Evolutionary conservation across 2,329 filamentous ascomycete species (phyloP), one percentile per base, ranked within the genome.

Genomic region (Meredithiella fracta): DNA sequence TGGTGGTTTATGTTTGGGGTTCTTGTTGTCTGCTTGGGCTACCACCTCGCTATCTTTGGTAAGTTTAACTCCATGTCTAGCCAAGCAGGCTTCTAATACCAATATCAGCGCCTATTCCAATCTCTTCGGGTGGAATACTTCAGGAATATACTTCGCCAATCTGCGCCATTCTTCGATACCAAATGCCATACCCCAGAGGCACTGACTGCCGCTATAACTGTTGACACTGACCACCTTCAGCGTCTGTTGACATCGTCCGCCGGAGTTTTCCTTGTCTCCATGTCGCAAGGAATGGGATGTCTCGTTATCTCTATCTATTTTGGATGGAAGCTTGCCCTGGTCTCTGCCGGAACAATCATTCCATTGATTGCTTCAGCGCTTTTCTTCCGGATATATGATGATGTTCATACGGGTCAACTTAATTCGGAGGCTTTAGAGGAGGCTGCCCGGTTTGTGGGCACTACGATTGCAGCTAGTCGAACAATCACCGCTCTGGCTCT

Each of bases 321-420:
- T 38, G 66, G 64, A 0, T 70, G 68, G 68, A 69, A 70, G 49
- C 62, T 71, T 1, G 65, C 64, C 2, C 51, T 70, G 14, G 63
- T 70, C 3, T 67, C 70, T 2, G 67, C 67, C 51, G 69, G 63
- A 51, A 63, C 65, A 1, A 65, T 64, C 1, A 59, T 71, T 34
- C 69, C 69, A 0, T 54, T 67, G 2, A 64, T 69, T 56, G 49
- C 70, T 1, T 59, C 57, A 1, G 62, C 70, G 0, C 69, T 70
- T 0, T 79, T 82, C 38, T 77, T 81, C 47, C 66, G 72, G 47
- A 72, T 79, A 2, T 51, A 54, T 8, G 54, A 60, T 53, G 59
- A 60, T 34, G 42, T 52, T 15, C 37, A 55, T 9, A 55, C 51
- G 17, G 55, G 42, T 6, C 34, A 47, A 17, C 51, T 49, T n/a